A percentile compares a stretch with the other conserved stretches of the same genome.
These are phyloP conservation scores for Logfia minima DNA, from an alignment of 129 eudicot genomes.

Conservation along the genomic window DNA sequence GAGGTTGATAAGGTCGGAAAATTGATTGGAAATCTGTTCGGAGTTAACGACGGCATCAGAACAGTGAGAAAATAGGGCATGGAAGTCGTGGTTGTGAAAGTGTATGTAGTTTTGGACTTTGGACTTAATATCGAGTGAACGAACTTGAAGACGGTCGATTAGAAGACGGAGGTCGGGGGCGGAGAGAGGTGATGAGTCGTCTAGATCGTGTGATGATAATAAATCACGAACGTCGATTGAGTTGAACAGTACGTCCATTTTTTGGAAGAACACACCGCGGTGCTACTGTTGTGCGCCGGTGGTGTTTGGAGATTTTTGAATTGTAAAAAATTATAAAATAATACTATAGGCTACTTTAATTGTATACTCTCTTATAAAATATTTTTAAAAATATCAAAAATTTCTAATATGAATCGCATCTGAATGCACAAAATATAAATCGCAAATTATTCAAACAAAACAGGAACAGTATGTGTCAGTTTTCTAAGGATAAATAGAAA, in stretches of 20 bases:
- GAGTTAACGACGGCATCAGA: slow-evolving; percentile 51
- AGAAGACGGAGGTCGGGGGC: slow-evolving; percentile 97
- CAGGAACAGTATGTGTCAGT: too few relatives aligned
- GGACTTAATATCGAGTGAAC: slow-evolving; percentile 74
- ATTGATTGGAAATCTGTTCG: slow-evolving; percentile 38
- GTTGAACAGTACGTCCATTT: slow-evolving; percentile 66
- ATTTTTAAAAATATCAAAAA: too few relatives aligned
- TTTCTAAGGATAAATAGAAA: too few relatives aligned
- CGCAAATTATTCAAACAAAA: too few relatives aligned
- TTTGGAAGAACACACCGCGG: not conserved
- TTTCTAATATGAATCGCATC: too few relatives aligned
- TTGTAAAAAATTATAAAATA: not conserved
- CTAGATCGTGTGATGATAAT: slow-evolving; percentile 62
- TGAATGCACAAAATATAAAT: too few relatives aligned
- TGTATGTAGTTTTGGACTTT: slow-evolving; percentile 71
- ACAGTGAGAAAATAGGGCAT: slow-evolving; percentile 58
- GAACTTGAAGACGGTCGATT: slow-evolving; percentile 75
- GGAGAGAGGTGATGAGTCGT: slow-evolving; percentile 70
- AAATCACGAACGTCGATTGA: slow-evolving; percentile 79
- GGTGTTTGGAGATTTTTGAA: not conserved
- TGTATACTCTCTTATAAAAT: too few relatives aligned
- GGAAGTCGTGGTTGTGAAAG: slow-evolving; percentile 65
- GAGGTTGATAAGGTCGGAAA: slow-evolving; percentile 40
- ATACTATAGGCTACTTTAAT: too few relatives aligned
- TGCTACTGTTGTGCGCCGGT: slow-evolving; percentile 26